Conservation (phyloP, 306 rosid genomes). For the Begonia fuchsioides region DNA sequence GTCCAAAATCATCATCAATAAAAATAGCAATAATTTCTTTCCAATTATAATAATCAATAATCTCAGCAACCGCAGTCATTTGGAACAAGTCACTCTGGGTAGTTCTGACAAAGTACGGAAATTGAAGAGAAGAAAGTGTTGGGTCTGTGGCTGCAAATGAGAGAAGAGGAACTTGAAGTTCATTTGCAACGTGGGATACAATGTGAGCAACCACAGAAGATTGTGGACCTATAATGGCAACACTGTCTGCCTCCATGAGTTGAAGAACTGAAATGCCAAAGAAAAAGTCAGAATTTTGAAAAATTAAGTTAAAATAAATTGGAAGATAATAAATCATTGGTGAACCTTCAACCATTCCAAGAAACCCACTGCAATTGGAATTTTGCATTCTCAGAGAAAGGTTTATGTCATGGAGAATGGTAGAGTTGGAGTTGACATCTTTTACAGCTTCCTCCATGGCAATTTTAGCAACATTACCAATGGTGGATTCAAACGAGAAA, state of each 20-base stretch:
- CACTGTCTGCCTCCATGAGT: slow-evolving; percentile 65
- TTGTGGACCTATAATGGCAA: slow-evolving; percentile 86
- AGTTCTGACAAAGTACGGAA: slow-evolving; percentile 75
- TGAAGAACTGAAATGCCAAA: slow-evolving; percentile 50
- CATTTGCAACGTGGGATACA: slow-evolving; percentile 74
- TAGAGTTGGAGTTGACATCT: slow-evolving; percentile 62
- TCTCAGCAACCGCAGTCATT: slow-evolving; percentile 76
- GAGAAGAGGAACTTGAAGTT: slow-evolving; percentile 67
- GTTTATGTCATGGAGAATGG: slow-evolving; percentile 45
- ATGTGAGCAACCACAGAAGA: slow-evolving; percentile 88
- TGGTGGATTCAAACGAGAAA: slow-evolving; percentile 49
- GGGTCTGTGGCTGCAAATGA: slow-evolving; percentile 95
- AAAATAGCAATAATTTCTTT: slow-evolving; percentile 64
- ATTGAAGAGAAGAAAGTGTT: slow-evolving; percentile 67
- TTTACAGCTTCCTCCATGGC: slow-evolving; percentile 74
- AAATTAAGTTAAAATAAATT: background rate
- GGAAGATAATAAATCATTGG: slow-evolving; percentile 1
- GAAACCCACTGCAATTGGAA: slow-evolving; percentile 76
- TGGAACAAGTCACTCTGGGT: slow-evolving; percentile 66
- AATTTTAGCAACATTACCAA: slow-evolving; percentile 68
- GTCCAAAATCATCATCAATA: slow-evolving; percentile 75
- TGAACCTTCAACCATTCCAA: slow-evolving; percentile 73
- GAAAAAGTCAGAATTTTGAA: background rate
- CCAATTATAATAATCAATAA: slow-evolving; percentile 66
- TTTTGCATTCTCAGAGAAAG: slow-evolving; percentile 27